Percentiles rank a stretch among this genome's conserved stretches.
These are phyloP conservation scores for Endoconidiophora laricicola DNA, from an alignment of 2,329 filamentous ascomycete species.

Conservation along the genomic window DNA sequence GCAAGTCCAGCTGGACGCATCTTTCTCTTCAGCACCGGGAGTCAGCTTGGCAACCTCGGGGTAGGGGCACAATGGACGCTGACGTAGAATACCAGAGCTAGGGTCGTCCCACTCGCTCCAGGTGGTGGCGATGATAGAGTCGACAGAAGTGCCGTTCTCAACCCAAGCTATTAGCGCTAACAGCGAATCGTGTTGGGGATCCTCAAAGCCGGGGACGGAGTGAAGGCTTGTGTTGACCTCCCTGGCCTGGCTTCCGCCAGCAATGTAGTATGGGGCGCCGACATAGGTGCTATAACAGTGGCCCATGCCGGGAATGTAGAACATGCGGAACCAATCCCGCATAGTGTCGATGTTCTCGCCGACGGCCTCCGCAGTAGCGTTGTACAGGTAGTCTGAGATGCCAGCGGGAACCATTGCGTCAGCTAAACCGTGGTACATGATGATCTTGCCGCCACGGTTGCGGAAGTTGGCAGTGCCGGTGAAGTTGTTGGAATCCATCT, in stretches of 20 bases:
- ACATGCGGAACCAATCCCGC: constrained; percentile 33
- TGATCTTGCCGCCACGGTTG: constrained; percentile 24
- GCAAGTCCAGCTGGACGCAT: constrained; percentile 10
- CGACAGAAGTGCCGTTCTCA: constrained; percentile 19
- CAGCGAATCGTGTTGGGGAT: constrained; percentile 23
- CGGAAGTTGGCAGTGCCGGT: constrained; percentile 22
- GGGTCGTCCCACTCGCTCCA: constrained; percentile 18
- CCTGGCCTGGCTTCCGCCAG: constrained; percentile 24
- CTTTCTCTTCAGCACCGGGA: constrained; percentile 5
- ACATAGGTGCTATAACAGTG: constrained; percentile 26
- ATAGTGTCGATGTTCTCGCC: constrained; percentile 19
- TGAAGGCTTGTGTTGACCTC: constrained; percentile 21
- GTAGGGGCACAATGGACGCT: constrained; percentile 30
- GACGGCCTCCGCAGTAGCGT: constrained; percentile 25
- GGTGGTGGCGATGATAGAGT: constrained; percentile 22
- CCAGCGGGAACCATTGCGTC: constrained; percentile 24
- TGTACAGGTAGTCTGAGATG: constrained; percentile 23
- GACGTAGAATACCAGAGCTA: constrained; percentile 24
- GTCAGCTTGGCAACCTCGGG: constrained; percentile 15
- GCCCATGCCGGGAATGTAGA: constrained; percentile 32
- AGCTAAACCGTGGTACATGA: constrained; percentile 28
- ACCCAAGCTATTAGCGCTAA: constrained; percentile 24
- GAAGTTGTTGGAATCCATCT: constrained; percentile 22
- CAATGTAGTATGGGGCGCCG: constrained; percentile 20
- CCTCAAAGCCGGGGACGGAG: constrained; percentile 22